These are phyloP conservation scores for Cruciata laevipes DNA, from an alignment of 257 asterid species.

Conservation along the genomic window DNA sequence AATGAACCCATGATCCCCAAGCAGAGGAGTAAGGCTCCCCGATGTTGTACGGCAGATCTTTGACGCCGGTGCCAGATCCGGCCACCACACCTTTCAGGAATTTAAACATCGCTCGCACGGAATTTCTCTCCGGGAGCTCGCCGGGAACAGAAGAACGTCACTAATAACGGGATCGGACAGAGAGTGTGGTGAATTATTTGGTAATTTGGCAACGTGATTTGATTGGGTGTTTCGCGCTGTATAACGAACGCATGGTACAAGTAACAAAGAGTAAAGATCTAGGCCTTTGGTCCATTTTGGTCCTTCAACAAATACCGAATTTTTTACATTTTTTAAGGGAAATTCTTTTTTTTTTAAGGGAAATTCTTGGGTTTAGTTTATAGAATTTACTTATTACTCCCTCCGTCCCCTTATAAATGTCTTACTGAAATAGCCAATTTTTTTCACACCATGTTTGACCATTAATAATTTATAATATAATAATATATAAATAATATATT, in stretches of 20 bases:
- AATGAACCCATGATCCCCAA: slow-evolving; percentile 98
- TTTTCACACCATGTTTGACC: too few relatives aligned
- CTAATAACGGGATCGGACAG: not conserved
- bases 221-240: slow-evolving; percentile 9
- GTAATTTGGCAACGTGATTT: not conserved
- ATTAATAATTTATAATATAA: too few relatives aligned
- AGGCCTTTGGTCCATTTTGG: too few relatives aligned
- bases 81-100: slow-evolving; percentile 90
- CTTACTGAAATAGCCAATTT: too few relatives aligned
- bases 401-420: too few relatives aligned
- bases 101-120: slow-evolving; percentile 47
- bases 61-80: slow-evolving; percentile 91
- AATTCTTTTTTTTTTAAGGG: too few relatives aligned
- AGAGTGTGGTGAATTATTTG: not conserved
- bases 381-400: too few relatives aligned
- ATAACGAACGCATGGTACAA: not conserved
- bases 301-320: too few relatives aligned
- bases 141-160: not conserved
- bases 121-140: not conserved
- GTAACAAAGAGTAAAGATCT: too few relatives aligned
- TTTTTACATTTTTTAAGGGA: too few relatives aligned
- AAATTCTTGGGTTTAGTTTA: too few relatives aligned
- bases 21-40: slow-evolving; percentile 95
- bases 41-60: slow-evolving; percentile 92
- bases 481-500: too few relatives aligned